Base-by-base conservation (phyloP, 148 eudicot species). In the Fagopyrum esculentum region DNA sequence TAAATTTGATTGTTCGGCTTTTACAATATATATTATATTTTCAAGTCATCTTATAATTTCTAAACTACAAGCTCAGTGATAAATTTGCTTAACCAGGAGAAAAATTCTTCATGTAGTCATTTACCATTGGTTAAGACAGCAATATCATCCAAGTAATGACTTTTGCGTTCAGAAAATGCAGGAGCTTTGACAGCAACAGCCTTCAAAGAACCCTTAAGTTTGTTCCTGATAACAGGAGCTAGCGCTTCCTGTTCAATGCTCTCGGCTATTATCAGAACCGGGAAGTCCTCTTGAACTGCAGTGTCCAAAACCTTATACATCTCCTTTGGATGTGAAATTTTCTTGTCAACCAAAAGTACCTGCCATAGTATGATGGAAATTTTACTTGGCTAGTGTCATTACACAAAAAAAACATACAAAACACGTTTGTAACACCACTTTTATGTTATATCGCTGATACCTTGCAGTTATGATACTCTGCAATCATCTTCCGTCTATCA, bases 161-260 rank as follows among this genome's bases (percentile, higher is more conserved):
- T 89, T 84, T 93, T 93, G 59, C 93, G 91, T 73, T 91, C 98
- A 29, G 90, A 90, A 78, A 93, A 93, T 40, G 90, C 91, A 71
- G 95, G 98, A 78, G 97, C 98, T 81, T 91, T 93, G 35, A 93
- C 78, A 57, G 95, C 98, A 76, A 88, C 98, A 76, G 89, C 95
- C 82, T 91, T 91, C 72, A 93, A 72, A 29, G 75, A 61, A 35
- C 98, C 93, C 86, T 81, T 91, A 70, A 93, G 90, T 69, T 91
- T 93, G 84, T 91, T 93, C 85, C 87, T 82, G 73, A 86, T 85
- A 46, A 89, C 81, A 47, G 91, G 95, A 82, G 95, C 89, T 75
- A 93, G 76, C 78, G 97, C 98, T 82, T 89, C 95, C 77, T 89
- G 80, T 85, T 91, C 98, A 79, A 91, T 86, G 74, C 86, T 94